Base-by-base conservation (phyloP, 2,329 filamentous ascomycete species). In the Pestalotiopsis fici region DNA sequence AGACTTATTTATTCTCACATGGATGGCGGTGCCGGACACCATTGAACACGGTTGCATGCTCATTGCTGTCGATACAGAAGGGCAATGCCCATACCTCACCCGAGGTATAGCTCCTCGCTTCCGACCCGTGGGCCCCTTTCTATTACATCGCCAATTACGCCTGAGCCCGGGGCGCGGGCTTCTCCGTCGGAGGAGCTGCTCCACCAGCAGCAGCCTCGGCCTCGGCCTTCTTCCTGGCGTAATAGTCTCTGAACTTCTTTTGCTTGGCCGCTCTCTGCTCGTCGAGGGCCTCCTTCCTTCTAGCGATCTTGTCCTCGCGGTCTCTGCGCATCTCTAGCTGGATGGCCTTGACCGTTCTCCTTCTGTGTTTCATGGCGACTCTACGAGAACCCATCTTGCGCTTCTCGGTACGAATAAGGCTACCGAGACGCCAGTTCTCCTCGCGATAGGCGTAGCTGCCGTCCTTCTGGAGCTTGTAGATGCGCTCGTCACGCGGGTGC, bases 341-440 rank as follows among this genome's bases (percentile, higher is more conserved):
- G 55, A 77, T 76, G 3, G 74, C 74, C 70, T 71, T 73, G 1
- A 72, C 57, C 69, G 70, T 72, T 15, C 47, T 43, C 37, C 64
- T 60, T 35, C 64, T 60, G 68, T 85, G 85, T 25, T 82, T 79
- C 74, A 85, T 84, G 66, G 84, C 81, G 69, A 83, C 85, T 27
- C 84, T 82, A 66, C 84, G 79, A 66, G 83, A 71, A 1, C 76
- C 76, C 71, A 74, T 71, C 72, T 78, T 80, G 23, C 83, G 82
- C 74, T 85, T 86, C 69, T 85, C 86, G 71, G 80, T 81, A 64
- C 81, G 78, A 28, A 85, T 83, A 60, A 90, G 79, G 11, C 83
- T 82, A 13, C 87, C 87, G 60, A 90, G 86, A 28, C 84, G 81
- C 83, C 86, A 88, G 79, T 87, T 88, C 74, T 87, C 85, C 79